A percentile compares a stretch with the other conserved stretches of the same genome.
Conservation (phyloP, 1,284 basidiomycete species). For the Gymnopus androsaceus region DNA sequence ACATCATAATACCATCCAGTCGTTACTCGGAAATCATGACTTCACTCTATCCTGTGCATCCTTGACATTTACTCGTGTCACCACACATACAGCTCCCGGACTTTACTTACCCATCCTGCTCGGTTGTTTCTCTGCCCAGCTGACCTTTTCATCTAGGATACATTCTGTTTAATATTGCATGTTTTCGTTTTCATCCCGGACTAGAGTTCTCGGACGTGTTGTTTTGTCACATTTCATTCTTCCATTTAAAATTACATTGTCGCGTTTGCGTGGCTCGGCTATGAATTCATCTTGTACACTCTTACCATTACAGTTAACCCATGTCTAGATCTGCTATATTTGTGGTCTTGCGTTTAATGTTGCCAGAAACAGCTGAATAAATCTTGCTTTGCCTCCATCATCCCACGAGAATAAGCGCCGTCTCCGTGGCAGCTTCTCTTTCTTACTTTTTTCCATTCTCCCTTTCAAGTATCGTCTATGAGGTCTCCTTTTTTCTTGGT, state of each 20-base stretch:
- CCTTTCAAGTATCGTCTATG: constrained; percentile 33
- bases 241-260: too few relatives aligned
- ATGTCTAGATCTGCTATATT: too few relatives aligned
- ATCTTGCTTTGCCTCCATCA: too few relatives aligned
- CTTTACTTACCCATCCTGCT: neutral
- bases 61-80: neutral
- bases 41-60: neutral
- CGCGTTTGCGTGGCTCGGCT: neutral
- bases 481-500: constrained; percentile 39
- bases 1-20: neutral
- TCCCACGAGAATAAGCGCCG: too few relatives aligned
- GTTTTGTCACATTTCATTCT: neutral
- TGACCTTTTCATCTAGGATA: too few relatives aligned
- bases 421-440: neutral
- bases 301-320: too few relatives aligned
- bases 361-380: too few relatives aligned
- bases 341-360: too few relatives aligned
- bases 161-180: constrained; percentile 6
- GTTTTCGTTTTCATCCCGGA: constrained; percentile 1
- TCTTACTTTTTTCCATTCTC: neutral
- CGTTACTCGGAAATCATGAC: neutral
- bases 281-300: constrained; percentile 6
- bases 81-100: neutral
- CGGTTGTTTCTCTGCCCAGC: neutral
- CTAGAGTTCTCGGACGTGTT: constrained; percentile 5